Evolutionary conservation across 2,329 filamentous ascomycete genomes (phyloP).

Genomic region (Pseudogymnoascus sp.): DNA sequence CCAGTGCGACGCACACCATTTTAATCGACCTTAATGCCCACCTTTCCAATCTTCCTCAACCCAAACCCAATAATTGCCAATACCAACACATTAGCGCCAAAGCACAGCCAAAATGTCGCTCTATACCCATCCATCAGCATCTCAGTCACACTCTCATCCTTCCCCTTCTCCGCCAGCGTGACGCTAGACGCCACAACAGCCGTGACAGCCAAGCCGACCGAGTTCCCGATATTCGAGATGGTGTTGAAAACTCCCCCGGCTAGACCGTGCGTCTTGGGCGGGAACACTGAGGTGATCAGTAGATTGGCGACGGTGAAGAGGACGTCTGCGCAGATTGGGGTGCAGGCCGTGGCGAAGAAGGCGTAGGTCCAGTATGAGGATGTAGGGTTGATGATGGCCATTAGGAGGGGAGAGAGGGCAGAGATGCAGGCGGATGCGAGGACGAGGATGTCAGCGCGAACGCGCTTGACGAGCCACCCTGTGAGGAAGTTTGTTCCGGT

Average conservation of each 20-base stretch:
- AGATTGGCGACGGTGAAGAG: slow-evolving; percentile 50
- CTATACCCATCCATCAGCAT: slow-evolving; percentile 43
- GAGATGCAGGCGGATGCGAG: slow-evolving; percentile 30
- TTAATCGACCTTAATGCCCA: slow-evolving; percentile 26
- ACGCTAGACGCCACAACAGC: slow-evolving; percentile 40
- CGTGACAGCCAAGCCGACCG: slow-evolving; percentile 43
- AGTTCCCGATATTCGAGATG: slow-evolving; percentile 45
- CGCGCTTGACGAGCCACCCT: slow-evolving; percentile 37
- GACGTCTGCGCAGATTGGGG: slow-evolving; percentile 34
- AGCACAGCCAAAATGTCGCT: slow-evolving; percentile 45
- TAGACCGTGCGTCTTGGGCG: slow-evolving; percentile 47
- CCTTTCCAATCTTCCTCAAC: slow-evolving; percentile 35
- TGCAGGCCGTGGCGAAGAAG: slow-evolving; percentile 36
- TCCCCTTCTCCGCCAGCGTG: slow-evolving; percentile 31
- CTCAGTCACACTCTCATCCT: slow-evolving; percentile 18
- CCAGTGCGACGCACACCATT: not conserved
- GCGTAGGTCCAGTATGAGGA: slow-evolving; percentile 40
- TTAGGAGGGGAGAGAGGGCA: slow-evolving; percentile 33
- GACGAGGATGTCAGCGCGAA: slow-evolving; percentile 36
- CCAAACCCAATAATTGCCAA: slow-evolving; percentile 31
- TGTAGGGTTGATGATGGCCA: slow-evolving; percentile 36
- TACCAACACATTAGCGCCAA: slow-evolving; percentile 35
- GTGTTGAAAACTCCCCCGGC: slow-evolving; percentile 57
- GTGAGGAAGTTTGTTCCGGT: slow-evolving; percentile 36
- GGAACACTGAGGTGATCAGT: slow-evolving; percentile 46